Evolutionary conservation across 495 filamentous ascomycete species (phyloP), one percentile per base, ranked within the genome.

Genomic region (Lichenothelia convexa): DNA sequence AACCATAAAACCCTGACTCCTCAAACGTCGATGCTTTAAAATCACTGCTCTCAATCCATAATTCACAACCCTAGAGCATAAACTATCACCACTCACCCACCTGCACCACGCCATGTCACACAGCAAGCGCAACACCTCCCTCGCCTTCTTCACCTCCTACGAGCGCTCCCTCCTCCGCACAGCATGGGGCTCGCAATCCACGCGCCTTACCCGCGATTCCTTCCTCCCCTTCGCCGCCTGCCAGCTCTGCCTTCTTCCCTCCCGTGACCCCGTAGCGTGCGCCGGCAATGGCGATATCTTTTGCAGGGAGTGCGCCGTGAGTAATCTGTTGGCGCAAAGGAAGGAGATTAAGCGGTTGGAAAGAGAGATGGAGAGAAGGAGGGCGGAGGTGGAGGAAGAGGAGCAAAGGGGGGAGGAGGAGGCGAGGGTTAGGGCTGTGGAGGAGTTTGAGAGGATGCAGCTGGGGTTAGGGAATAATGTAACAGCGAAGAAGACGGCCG

Each of bases 71-170:
- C n/a, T n/a, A n/a, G n/a, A n/a, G n/a, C n/a, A n/a, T n/a, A n/a
- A n/a, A n/a, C n/a, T n/a, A n/a, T n/a, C n/a, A n/a, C n/a, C n/a
- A n/a, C n/a, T n/a, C n/a, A n/a, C n/a, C n/a, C n/a, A n/a, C n/a
- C n/a, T n/a, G n/a, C n/a, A n/a, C n/a, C n/a, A n/a, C n/a, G n/a
- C n/a, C n/a, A n/a, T n/a, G n/a, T n/a, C n/a, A n/a, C n/a, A n/a
- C n/a, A n/a, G 75, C 55, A 93, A 94, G 67, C 77, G 87, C 44
- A 94, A 97, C 63, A 94, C 89, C 34, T 91, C 86, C 38, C 80
- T 92, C 30, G 78, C 89, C 15, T 81, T 93, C 58, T 97, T 94
- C 65, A 95, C 89, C 40, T 75, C 86, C 34, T 73, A 93, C 58
- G 89, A 97, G 60, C 78, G 89, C 33, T 64, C 65, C 38, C 71